These are phyloP conservation scores for Lodderomyces jiufengensis DNA, from an alignment of 1,139 yeast genomes.

Conservation along the genomic window DNA sequence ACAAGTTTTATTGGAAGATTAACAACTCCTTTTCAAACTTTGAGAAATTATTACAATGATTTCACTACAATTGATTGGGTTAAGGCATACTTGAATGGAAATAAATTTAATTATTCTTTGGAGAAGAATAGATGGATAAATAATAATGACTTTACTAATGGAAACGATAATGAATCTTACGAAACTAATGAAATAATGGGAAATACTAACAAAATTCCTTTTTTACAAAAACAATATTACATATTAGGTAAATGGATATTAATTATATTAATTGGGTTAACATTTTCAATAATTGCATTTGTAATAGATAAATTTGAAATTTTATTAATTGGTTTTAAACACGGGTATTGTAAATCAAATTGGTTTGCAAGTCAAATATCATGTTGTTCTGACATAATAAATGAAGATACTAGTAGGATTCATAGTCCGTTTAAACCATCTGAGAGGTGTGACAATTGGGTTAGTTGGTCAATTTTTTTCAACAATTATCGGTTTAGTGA, in stretches of 20 bases:
- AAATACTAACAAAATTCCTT: conserved; percentile 17
- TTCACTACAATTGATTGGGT: conserved; percentile 73
- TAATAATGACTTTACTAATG: neutral
- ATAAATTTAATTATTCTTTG: conserved; percentile 42
- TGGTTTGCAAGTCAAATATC: conserved; percentile 45
- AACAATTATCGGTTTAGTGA: conserved; percentile 12
- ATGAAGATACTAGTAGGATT: conserved; percentile 6
- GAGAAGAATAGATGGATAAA: conserved; percentile 13
- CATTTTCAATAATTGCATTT: conserved; percentile 50
- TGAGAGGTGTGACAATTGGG: conserved; percentile 28
- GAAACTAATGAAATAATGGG: neutral
- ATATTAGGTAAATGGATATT: conserved; percentile 46
- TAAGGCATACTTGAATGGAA: conserved; percentile 47
- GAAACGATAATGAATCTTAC: neutral
- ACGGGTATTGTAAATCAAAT: conserved; percentile 50
- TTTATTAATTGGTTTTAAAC: conserved; percentile 49
- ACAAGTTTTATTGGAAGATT: conserved; percentile 15
- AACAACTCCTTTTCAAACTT: conserved; percentile 19
- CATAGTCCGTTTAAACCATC: neutral
- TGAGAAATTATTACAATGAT: conserved; percentile 51
- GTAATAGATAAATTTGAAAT: conserved; percentile 50
- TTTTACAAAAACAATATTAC: conserved; percentile 24
- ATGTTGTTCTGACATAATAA: conserved; percentile 32
- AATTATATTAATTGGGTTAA: conserved; percentile 45
- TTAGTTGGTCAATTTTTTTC: conserved; percentile 42